Evolutionary conservation across 805 yeast genomes (phyloP).

Genomic region (Nakazawaea anatomiae): DNA sequence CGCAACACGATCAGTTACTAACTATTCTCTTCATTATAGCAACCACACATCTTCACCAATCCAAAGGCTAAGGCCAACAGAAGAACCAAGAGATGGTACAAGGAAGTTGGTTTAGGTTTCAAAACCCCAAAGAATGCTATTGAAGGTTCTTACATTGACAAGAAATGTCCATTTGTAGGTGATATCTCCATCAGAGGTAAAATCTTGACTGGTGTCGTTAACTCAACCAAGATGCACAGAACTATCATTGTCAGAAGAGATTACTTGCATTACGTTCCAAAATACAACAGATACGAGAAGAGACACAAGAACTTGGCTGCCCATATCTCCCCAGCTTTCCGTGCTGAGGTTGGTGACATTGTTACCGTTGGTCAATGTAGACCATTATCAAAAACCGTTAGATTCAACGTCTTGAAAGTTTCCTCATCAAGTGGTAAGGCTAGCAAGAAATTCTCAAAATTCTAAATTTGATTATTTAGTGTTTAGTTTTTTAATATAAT

Average conservation of each 20-base stretch:
- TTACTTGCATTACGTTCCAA: conserved; percentile 99
- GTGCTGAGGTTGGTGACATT: conserved; percentile 97
- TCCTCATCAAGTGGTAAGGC: conserved; percentile 81
- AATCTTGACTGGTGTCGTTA: conserved; percentile 98
- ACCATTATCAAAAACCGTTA: conserved; percentile 99
- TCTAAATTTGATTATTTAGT: conserved; percentile 46
- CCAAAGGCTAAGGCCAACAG: conserved; percentile 98
- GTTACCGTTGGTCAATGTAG: conserved; percentile 99
- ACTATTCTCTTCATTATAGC: conserved; percentile 41
- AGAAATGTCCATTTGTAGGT: conserved; percentile 99
- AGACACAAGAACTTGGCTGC: conserved; percentile 99
- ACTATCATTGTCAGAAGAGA: conserved; percentile 99
- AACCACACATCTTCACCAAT: conserved; percentile 99
- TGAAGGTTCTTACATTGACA: conserved; percentile 98
- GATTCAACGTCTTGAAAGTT: conserved; percentile 99
- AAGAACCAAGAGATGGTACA: conserved; percentile 99
- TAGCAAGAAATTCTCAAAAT: conserved; percentile 94
- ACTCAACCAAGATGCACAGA: conserved; percentile 99
- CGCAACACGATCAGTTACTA: conserved; percentile 9
- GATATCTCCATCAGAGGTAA: conserved; percentile 98
- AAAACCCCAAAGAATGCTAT: conserved; percentile 99
- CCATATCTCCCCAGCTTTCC: conserved; percentile 99
- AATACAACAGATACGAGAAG: conserved; percentile 99
- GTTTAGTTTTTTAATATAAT: conserved; percentile 3
- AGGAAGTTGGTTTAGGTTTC: conserved; percentile 99